A percentile compares a stretch with the other conserved stretches of the same genome.
Evolutionary conservation across 2,329 filamentous ascomycete species (phyloP).

Genomic region (Cercospora janseana): DNA sequence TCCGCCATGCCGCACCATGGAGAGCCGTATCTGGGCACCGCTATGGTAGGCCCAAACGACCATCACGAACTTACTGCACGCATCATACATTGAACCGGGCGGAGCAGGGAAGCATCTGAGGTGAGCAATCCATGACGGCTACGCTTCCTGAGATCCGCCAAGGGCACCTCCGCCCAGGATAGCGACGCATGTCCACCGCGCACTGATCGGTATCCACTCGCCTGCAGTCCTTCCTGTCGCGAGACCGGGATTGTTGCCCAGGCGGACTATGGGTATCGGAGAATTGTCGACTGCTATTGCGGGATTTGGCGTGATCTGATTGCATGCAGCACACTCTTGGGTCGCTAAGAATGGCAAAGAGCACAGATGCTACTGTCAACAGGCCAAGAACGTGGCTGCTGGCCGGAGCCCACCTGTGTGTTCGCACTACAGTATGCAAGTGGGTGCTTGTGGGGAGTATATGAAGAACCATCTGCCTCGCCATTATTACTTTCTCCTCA

Average conservation of each 20-base stretch:
- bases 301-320: conserved; percentile 14
- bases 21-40: conserved; percentile 22
- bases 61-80: neutral
- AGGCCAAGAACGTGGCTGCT: conserved; percentile 15
- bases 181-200: neutral
- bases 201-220: conserved; percentile 1
- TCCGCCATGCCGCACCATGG: conserved; percentile 23
- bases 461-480: conserved; percentile 9
- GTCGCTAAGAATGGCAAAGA: conserved; percentile 14
- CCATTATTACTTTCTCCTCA: conserved; percentile 9
- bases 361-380: conserved; percentile 8
- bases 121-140: conserved; percentile 1
- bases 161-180: neutral
- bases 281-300: conserved; percentile 20
- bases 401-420: conserved; percentile 19
- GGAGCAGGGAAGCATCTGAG: neutral
- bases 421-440: conserved; percentile 10
- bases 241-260: conserved; percentile 15
- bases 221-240: conserved; percentile 4
- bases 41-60: neutral
- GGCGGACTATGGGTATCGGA: conserved; percentile 16
- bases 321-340: conserved; percentile 14
- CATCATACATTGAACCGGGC: conserved; percentile 2
- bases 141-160: neutral
- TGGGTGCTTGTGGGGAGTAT: conserved; percentile 6